A percentile compares a stretch with the other conserved stretches of the same genome.
phyloP scores from a whole-genome alignment of 176 grass and related monocot species.

The Carex parvula region DNA sequence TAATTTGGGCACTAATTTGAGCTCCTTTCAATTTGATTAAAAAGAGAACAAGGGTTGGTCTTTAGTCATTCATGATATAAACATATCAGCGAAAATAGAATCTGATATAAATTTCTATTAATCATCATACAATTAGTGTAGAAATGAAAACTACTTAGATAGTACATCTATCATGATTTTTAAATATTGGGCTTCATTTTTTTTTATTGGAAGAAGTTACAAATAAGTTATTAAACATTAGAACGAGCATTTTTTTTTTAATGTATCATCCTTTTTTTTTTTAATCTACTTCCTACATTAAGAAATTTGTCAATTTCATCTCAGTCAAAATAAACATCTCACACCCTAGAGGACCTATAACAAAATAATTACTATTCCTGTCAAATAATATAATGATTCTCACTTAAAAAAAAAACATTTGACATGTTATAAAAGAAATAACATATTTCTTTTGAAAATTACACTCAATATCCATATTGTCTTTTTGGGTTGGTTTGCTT shows the following conservation, averaged over 20 bases:
- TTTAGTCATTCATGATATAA: not conserved
- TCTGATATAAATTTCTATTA: not conserved
- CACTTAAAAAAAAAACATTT: not conserved
- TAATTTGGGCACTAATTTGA: not conserved
- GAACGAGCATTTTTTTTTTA: not conserved
- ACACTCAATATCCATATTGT: not conserved
- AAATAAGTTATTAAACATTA: not conserved
- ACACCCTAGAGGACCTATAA: not conserved
- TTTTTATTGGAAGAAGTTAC: not conserved
- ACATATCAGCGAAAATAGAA: not conserved
- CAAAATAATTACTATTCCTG: not conserved
- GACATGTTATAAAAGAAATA: not conserved
- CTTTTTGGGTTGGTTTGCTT: not conserved
- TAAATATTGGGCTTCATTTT: not conserved
- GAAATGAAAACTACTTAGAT: too few relatives aligned
- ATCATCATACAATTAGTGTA: not conserved
- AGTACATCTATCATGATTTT: not conserved
- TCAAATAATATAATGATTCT: not conserved
- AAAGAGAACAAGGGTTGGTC: not conserved
- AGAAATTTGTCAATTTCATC: not conserved
- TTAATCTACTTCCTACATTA: too few relatives aligned
- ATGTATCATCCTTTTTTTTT: too few relatives aligned
- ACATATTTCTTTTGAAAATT: not conserved
- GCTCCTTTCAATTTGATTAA: too few relatives aligned
- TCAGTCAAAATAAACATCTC: not conserved